Conservation (phyloP, 768 basidiomycete species). For the Collybia sordida region DNA sequence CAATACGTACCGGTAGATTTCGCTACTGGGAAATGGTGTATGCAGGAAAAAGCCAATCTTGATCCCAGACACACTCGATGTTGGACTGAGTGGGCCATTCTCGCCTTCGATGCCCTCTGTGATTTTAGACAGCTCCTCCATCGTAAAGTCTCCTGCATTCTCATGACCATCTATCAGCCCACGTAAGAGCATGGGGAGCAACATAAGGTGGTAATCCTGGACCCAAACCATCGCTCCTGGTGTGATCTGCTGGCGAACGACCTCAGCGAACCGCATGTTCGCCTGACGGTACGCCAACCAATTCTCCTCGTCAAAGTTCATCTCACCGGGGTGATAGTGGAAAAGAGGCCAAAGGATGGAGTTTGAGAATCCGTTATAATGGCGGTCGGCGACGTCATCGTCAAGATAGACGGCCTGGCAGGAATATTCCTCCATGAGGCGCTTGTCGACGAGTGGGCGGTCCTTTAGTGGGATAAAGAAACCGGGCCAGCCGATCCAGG, state of each 20-base stretch:
- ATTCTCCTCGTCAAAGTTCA: slow-evolving; percentile 99
- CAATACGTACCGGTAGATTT: slow-evolving; percentile 86
- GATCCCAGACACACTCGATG: slow-evolving; percentile 52
- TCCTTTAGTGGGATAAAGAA: slow-evolving; percentile 94
- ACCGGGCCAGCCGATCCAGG: slow-evolving; percentile 96
- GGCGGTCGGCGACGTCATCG: slow-evolving; percentile 96
- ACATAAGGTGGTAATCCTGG: slow-evolving; percentile 97
- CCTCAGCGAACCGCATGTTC: slow-evolving; percentile 92
- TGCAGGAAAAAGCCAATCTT: slow-evolving; percentile 99
- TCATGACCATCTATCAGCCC: slow-evolving; percentile 76
- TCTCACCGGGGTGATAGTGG: slow-evolving; percentile 99
- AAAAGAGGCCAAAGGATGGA: slow-evolving; percentile 99
- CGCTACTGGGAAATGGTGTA: slow-evolving; percentile 96
- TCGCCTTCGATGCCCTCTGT: slow-evolving; percentile 68
- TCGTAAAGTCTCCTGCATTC: slow-evolving; percentile 54
- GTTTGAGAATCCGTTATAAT: slow-evolving; percentile 99
- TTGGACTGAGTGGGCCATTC: slow-evolving; percentile 33
- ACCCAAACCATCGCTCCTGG: slow-evolving; percentile 98
- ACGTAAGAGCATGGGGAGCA: slow-evolving; percentile 93
- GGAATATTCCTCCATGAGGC: slow-evolving; percentile 91
- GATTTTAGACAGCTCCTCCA: slow-evolving; percentile 63
- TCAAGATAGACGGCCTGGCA: slow-evolving; percentile 98
- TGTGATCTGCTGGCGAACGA: slow-evolving; percentile 72
- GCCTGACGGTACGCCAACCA: slow-evolving; percentile 98
- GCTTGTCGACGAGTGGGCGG: slow-evolving; percentile 85